Evolutionary conservation across 345 rosid genomes (phyloP), one percentile per base, ranked within the genome.

Genomic region (Lumnitzera racemosa): DNA sequence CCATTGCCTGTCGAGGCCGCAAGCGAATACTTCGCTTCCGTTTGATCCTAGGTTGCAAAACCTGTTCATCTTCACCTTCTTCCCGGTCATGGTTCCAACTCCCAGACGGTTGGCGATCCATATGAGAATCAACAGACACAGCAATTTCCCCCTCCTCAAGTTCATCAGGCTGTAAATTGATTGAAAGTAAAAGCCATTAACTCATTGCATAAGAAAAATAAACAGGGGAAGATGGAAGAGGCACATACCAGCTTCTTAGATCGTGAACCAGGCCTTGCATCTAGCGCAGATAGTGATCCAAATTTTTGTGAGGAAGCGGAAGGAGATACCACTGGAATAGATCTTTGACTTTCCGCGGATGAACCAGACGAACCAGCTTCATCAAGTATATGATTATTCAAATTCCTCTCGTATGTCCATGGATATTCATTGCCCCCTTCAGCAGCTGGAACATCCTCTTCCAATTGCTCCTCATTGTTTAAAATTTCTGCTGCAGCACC

Each of bases 101-200:
- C 74, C 88, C 96, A 62, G 99, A 95, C 67, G 82, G 95, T 71
- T 83, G 96, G 70, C 67, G 92, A 56, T 90, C 97, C 76, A 81
- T 58, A 74, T 86, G 96, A 73, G 98, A 90, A 71, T 90, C 99
- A 75, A 85, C 95, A 23, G 99, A 94, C 47, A 81, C 67, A n/a
- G 84, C 99, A 64, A 95, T 90, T 77, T 95, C 99, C 61, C 99
- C 99, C 64, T 95, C 99, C 76, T 95, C 99, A 50, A 95, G 79
- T 49, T 95, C 99, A 78, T 95, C 96, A 24, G 73, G 65, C 99
- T 95, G 87, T 67, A 57, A 66, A 73, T 58, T 68, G 67, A 57
- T 64, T 57, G 62, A 56, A 54, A 51, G 62, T 36, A 69, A 73
- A 62, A 70, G 63, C 50, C 55, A 58, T 56, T 55, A 47, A 57